A percentile compares a stretch with the other conserved stretches of the same genome.
Evolutionary conservation across 2,329 filamentous ascomycete species (phyloP).

Genomic region (Parascedosporium putredinis): DNA sequence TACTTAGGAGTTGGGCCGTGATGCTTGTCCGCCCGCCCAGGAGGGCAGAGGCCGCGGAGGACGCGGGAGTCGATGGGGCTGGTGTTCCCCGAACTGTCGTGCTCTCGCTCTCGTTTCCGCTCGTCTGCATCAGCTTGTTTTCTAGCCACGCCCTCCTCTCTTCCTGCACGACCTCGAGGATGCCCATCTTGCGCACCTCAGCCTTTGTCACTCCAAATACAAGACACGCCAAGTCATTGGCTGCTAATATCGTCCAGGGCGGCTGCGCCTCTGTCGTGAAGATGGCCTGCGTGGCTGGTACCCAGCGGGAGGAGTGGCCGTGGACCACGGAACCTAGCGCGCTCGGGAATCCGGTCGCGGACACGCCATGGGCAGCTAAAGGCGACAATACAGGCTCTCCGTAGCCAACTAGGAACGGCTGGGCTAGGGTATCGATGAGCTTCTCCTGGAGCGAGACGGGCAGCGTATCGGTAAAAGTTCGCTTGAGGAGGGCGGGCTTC

Average conservation of each 20-base stretch:
- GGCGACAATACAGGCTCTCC: constrained; percentile 33
- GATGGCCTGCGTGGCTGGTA: constrained; percentile 86
- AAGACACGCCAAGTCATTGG: constrained; percentile 90
- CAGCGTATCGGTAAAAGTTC: constrained; percentile 78
- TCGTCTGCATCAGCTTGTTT: constrained; percentile 63
- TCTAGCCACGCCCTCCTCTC: constrained; percentile 85
- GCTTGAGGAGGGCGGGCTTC: constrained; percentile 59
- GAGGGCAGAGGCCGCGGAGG: constrained; percentile 36
- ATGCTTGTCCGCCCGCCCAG: constrained; percentile 66
- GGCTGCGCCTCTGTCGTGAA: constrained; percentile 88
- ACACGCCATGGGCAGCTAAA: constrained; percentile 26
- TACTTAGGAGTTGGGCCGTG: constrained; percentile 79
- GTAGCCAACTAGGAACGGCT: constrained; percentile 56
- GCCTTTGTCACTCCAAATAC: constrained; percentile 54
- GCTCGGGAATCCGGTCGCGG: constrained; percentile 31
- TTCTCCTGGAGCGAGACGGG: constrained; percentile 68
- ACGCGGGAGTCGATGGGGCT: constrained; percentile 21
- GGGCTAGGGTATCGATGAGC: constrained; percentile 73
- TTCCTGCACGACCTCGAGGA: constrained; percentile 86
- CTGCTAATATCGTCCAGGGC: constrained; percentile 92
- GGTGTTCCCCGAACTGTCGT: constrained; percentile 13
- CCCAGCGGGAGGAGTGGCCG: constrained; percentile 81
- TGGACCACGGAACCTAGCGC: constrained; percentile 53
- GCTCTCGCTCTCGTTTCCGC: constrained; percentile 15
- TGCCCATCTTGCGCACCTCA: constrained; percentile 70